Percentiles rank a stretch among this genome's conserved stretches.
Evolutionary conservation across 2,329 filamentous ascomycete genomes (phyloP).

Genomic region (Arachnomyces sp.): DNA sequence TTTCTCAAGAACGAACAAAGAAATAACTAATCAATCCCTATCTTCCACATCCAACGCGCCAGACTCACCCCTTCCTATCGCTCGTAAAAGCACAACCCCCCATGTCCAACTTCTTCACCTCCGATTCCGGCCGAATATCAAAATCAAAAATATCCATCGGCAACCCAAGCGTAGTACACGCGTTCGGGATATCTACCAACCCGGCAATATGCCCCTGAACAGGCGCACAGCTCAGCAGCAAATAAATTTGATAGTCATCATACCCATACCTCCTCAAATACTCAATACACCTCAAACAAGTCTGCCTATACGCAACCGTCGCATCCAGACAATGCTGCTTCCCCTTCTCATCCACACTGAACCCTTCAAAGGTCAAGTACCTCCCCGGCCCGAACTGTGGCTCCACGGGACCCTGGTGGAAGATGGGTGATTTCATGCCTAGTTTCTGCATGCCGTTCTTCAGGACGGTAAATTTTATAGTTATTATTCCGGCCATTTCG

Average conservation of each 20-base stretch:
- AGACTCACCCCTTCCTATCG: conserved; percentile 3
- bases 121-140: conserved; percentile 64
- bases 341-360: conserved; percentile 77
- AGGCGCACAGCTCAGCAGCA: conserved; percentile 76
- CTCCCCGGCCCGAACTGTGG: conserved; percentile 77
- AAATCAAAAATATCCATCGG: conserved; percentile 96
- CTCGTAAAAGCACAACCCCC: conserved; percentile 60
- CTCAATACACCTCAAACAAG: conserved; percentile 66
- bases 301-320: conserved; percentile 78
- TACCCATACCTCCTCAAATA: conserved; percentile 67
- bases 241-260: conserved; percentile 70
- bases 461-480: conserved; percentile 80
- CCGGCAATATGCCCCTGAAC: conserved; percentile 83
- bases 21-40: too few relatives aligned
- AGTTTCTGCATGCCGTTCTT: conserved; percentile 69
- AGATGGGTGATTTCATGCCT: conserved; percentile 74
- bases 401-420: conserved; percentile 77
- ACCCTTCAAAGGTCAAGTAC: conserved; percentile 81
- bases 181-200: conserved; percentile 84
- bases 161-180: conserved; percentile 77
- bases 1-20: too few relatives aligned
- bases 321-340: conserved; percentile 87
- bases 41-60: too few relatives aligned
- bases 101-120: conserved; percentile 57
- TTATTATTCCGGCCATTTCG: conserved; percentile 88